Evolutionary conservation across 1,139 yeast species (phyloP), one percentile per base, ranked within the genome.

Genomic region (Debaryomycetaceae sp.): DNA sequence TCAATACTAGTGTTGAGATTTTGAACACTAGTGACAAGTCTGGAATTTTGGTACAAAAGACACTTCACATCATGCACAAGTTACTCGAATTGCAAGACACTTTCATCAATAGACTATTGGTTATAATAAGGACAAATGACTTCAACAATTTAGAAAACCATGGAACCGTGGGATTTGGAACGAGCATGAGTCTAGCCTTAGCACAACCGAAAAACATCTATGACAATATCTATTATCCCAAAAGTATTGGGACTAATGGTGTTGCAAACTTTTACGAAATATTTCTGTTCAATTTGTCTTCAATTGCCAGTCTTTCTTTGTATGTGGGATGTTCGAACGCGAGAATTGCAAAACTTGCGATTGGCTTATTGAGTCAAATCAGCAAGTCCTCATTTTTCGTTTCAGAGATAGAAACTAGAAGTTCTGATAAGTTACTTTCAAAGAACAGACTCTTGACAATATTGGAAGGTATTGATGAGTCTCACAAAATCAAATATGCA

Each of bases 381-480:
- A 70, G 87, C 0, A 52, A 60, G 5, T 75, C 85, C 0, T 63
- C 76, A 11, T 75, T 72, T 43, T 85, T 85, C 53, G 67, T 67
- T 34, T 64, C 71, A 3, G 56, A 62, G 13, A 59, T 68, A 5
- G 49, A 48, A 13, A 41, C 42, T 20, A 53, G 63, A 17, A 49
- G 62, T 6, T 56, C 59, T 11, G 75, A 72, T 44, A 65, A 75
- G 1, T 57, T 80, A 11, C 65, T 79, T 44, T 75, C 73, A 22
- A 78, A 75, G 48, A 83, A 84, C 51, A 78, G 93, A 50, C 65
- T 91, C n/a, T 65, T 91, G 38, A 83, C 89, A 0, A 75, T 88
- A 27, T 75, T 87, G 43, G 85, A 83, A 56, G 83, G 88, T 13
- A 80, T 87, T 31, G 88, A 86, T 54, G 97, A 90, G 54, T 73